phyloP scores from a whole-genome alignment of 1,139 yeast genomes.

The Pichia sp. region DNA sequence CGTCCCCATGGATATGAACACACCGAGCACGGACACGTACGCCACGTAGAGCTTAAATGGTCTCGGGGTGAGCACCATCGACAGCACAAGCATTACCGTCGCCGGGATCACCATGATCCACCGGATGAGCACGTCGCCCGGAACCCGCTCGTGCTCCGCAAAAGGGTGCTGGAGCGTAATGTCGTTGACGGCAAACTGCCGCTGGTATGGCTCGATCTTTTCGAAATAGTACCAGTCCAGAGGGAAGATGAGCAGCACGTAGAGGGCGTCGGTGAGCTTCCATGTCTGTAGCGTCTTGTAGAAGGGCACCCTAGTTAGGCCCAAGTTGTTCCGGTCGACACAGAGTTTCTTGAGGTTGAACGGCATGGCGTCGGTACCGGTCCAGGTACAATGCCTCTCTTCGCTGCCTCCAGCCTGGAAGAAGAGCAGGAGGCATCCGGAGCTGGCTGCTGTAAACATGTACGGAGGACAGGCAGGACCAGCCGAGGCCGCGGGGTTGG shows the following conservation, averaged over 20 bases:
- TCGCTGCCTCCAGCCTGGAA: neutral
- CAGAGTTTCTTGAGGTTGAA: slow-evolving; percentile 3
- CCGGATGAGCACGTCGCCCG: slow-evolving; percentile 36
- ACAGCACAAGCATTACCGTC: slow-evolving; percentile 34
- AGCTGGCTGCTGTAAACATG: neutral
- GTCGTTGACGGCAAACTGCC: slow-evolving; percentile 62
- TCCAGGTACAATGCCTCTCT: no score
- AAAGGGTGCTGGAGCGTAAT: slow-evolving; percentile 66
- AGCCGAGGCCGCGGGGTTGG: no score
- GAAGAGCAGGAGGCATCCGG: neutral
- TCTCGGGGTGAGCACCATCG: slow-evolving; percentile 35
- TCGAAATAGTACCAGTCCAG: slow-evolving; percentile 42
- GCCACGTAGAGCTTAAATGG: slow-evolving; percentile 39
- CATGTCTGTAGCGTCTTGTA: slow-evolving; percentile 43
- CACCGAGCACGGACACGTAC: slow-evolving; percentile 53
- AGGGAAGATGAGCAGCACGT: slow-evolving; percentile 40
- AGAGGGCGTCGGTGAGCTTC: slow-evolving; percentile 55
- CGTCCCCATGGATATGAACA: slow-evolving; percentile 48
- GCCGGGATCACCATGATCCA: slow-evolving; percentile 43
- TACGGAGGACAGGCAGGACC: no score
- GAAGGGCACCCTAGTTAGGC: slow-evolving; percentile 37
- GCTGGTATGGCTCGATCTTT: slow-evolving; percentile 54
- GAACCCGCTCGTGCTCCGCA: slow-evolving; percentile 61
- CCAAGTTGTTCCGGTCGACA: slow-evolving; percentile 48
- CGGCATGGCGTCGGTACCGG: slow-evolving; percentile 1